phyloP scores from a whole-genome alignment of 768 basidiomycete genomes.

The Boletus bicolor region DNA sequence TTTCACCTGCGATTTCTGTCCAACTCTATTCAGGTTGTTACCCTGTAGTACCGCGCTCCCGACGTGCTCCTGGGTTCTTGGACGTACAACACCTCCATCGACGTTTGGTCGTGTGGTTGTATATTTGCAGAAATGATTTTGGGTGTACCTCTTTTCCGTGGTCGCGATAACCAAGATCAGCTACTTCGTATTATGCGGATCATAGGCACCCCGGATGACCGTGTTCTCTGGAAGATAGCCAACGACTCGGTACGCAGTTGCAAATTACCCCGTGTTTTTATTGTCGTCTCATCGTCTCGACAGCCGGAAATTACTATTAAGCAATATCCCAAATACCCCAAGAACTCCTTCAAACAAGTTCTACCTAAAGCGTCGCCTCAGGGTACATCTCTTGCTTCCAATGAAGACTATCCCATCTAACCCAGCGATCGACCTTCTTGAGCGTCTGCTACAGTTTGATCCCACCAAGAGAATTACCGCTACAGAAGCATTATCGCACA shows the following conservation, averaged over 20 bases:
- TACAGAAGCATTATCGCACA: constrained; percentile 87
- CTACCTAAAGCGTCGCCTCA: constrained; percentile 86
- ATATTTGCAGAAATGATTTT: constrained; percentile 99
- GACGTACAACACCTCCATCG: constrained; percentile 97
- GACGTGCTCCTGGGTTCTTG: constrained; percentile 96
- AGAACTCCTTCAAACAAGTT: constrained; percentile 75
- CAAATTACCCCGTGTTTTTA: background rate
- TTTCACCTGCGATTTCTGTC: background rate
- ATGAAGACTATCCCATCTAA: background rate
- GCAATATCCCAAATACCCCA: constrained; percentile 83
- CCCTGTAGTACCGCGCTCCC: constrained; percentile 97
- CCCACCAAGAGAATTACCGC: constrained; percentile 90
- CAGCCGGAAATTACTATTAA: constrained; percentile 84
- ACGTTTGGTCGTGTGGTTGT: constrained; percentile 98
- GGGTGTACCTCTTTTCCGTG: constrained; percentile 94
- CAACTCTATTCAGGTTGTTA: constrained; percentile 71
- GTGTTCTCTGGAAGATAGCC: constrained; percentile 81
- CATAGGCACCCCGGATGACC: constrained; percentile 90
- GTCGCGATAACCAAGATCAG: constrained; percentile 96
- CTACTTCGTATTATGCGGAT: constrained; percentile 97
- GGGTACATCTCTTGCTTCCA: constrained; percentile 44
- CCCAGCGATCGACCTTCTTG: constrained; percentile 85
- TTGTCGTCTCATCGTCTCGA: constrained; percentile 6
- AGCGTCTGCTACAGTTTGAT: constrained; percentile 93
- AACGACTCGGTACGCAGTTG: constrained; percentile 74